phyloP scores from a whole-genome alignment of 2,329 filamentous ascomycete genomes.

The Chrysoporthe puriensis region DNA sequence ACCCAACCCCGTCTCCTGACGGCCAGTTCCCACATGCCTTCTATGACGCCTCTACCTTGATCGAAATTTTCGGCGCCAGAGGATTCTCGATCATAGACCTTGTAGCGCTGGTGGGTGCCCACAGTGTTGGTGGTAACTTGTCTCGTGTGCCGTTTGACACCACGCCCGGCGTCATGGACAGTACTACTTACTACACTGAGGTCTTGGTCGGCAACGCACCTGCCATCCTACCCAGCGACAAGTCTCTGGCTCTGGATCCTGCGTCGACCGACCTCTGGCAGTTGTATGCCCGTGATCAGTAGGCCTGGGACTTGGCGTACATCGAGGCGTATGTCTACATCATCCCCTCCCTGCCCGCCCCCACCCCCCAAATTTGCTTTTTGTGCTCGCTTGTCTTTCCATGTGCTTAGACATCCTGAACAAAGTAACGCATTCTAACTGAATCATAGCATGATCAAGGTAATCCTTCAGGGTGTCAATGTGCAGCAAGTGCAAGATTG shows the following conservation, averaged over 20 bases:
- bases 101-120: conserved; percentile 35
- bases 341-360: not conserved
- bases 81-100: conserved; percentile 35
- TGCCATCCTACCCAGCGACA: conserved; percentile 34
- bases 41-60: conserved; percentile 28
- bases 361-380: not conserved
- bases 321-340: conserved; percentile 35
- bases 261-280: conserved; percentile 33
- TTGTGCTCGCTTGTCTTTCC: not conserved
- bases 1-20: conserved; percentile 29
- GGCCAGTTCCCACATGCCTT: conserved; percentile 32
- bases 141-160: conserved; percentile 33
- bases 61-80: conserved; percentile 32
- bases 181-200: conserved; percentile 34
- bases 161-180: conserved; percentile 33
- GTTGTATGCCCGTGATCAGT: conserved; percentile 31
- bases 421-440: not conserved
- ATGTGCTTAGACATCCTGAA: not conserved
- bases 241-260: conserved; percentile 33
- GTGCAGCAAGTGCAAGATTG: conserved; percentile 33
- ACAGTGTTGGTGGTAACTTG: conserved; percentile 35
- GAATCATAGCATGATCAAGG: conserved; percentile 35
- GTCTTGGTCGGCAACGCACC: conserved; percentile 33
- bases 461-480: conserved; percentile 35
- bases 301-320: conserved; percentile 34